Percentiles rank a stretch among this genome's conserved stretches.
phyloP scores from a whole-genome alignment of 2,329 filamentous ascomycete genomes.

The Basipetospora chlamydospora region DNA sequence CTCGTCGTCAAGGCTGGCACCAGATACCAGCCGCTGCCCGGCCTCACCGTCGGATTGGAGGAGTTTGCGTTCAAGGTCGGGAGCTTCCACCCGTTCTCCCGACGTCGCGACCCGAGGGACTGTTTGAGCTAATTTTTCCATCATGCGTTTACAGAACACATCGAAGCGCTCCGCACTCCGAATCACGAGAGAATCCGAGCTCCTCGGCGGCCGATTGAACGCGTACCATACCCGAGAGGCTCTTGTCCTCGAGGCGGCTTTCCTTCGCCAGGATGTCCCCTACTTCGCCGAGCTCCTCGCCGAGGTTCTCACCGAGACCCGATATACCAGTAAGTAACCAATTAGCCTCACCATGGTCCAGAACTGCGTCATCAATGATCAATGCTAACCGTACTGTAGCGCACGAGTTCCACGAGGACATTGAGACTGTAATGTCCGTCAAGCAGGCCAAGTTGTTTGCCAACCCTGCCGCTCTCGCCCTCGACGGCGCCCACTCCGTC shows the following conservation, averaged over 20 bases:
- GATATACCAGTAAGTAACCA: slow-evolving; percentile 64
- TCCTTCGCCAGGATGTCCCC: slow-evolving; percentile 87
- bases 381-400: slow-evolving; percentile 32
- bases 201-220: slow-evolving; percentile 80
- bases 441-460: slow-evolving; percentile 61
- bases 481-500: slow-evolving; percentile 72
- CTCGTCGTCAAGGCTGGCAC: slow-evolving; percentile 90
- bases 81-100: slow-evolving; percentile 3
- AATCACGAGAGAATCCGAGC: slow-evolving; percentile 88
- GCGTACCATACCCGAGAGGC: slow-evolving; percentile 88
- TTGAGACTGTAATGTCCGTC: slow-evolving; percentile 60
- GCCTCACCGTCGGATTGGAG: slow-evolving; percentile 78
- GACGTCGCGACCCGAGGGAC: neutral
- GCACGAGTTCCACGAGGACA: slow-evolving; percentile 81
- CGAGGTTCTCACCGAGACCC: slow-evolving; percentile 79
- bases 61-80: slow-evolving; percentile 92
- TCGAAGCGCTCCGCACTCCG: slow-evolving; percentile 75
- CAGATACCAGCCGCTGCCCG: slow-evolving; percentile 79
- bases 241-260: slow-evolving; percentile 82
- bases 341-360: no score
- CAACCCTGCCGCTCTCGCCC: slow-evolving; percentile 51
- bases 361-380: neutral
- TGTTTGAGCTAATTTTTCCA: slow-evolving; percentile 31
- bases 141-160: slow-evolving; percentile 50
- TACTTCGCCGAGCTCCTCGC: slow-evolving; percentile 94